phyloP scores from a whole-genome alignment of 2,329 filamentous ascomycete genomes.

The Colletotrichum spaethianum region DNA sequence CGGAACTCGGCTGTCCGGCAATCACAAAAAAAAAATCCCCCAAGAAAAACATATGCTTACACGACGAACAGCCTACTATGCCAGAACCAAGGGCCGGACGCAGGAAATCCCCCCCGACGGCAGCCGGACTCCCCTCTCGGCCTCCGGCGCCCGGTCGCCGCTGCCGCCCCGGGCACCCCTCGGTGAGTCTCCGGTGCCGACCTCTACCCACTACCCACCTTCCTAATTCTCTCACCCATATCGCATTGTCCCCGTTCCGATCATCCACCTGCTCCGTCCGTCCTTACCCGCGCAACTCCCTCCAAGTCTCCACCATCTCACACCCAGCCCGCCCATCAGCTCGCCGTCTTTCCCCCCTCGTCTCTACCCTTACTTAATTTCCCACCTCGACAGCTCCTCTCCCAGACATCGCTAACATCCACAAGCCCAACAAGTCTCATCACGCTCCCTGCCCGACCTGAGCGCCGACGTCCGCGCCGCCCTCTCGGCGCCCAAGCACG shows the following conservation, averaged over 20 bases:
- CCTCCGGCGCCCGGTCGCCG: constrained; percentile 36
- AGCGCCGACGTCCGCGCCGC: constrained; percentile 39
- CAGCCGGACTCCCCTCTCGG: constrained; percentile 29
- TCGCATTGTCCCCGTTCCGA: background rate
- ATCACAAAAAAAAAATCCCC: no score
- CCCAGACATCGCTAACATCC: background rate
- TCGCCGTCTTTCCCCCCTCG: background rate
- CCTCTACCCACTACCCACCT: constrained; percentile 16
- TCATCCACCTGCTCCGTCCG: constrained; percentile 1
- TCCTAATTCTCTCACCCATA: constrained; percentile 1
- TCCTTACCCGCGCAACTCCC: background rate
- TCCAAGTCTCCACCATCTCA: background rate
- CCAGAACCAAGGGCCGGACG: constrained; percentile 39
- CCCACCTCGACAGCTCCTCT: background rate
- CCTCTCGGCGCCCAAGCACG: constrained; percentile 31
- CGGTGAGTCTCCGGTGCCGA: constrained; percentile 28
- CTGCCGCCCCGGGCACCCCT: constrained; percentile 34
- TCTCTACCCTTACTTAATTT: background rate
- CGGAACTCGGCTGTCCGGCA: background rate
- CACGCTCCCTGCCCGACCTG: constrained; percentile 35
- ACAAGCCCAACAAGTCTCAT: constrained; percentile 10
- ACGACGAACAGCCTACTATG: constrained; percentile 31
- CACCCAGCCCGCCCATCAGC: background rate
- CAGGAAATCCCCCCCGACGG: constrained; percentile 40
- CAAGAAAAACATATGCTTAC: constrained; percentile 21